These are phyloP conservation scores for Naegleria fowleri DNA, from an alignment of 208 protist genomes.

Conservation along the genomic window DNA sequence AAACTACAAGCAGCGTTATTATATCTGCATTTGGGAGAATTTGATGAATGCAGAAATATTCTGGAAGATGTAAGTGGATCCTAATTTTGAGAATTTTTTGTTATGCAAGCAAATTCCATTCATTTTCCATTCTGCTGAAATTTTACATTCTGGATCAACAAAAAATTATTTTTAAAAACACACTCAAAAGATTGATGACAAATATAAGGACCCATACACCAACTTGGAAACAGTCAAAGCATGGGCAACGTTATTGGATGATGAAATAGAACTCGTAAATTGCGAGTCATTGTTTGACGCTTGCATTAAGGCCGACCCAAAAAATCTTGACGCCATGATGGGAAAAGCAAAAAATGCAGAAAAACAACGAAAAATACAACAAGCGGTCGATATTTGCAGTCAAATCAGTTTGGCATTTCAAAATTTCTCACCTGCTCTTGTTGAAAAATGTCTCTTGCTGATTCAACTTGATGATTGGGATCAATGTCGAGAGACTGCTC, in stretches of 20 bases:
- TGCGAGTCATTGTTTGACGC: neutral
- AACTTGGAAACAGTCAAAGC: neutral
- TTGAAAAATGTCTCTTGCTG: constrained; percentile 51
- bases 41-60: neutral
- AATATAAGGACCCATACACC: neutral
- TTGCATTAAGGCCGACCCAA: neutral
- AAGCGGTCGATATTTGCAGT: constrained; percentile 40
- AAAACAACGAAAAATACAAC: constrained; percentile 17
- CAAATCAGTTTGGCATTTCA: constrained; percentile 33
- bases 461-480: constrained; percentile 84
- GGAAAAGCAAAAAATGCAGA: constrained; percentile 38
- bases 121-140: too few species aligned
- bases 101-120: too few species aligned
- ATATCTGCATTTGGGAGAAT: neutral
- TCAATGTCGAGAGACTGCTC: constrained; percentile 68
- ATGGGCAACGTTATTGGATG: neutral
- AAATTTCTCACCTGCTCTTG: constrained; percentile 38
- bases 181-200: neutral
- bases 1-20: constrained; percentile 2
- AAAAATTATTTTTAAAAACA: too few species aligned
- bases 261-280: neutral
- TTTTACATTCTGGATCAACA: too few species aligned
- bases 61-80: neutral
- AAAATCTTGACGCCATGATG: constrained; percentile 33
- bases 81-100: too few species aligned